phyloP scores from a whole-genome alignment of 1,139 yeast species.

The Blastobotrys capitulatus region DNA sequence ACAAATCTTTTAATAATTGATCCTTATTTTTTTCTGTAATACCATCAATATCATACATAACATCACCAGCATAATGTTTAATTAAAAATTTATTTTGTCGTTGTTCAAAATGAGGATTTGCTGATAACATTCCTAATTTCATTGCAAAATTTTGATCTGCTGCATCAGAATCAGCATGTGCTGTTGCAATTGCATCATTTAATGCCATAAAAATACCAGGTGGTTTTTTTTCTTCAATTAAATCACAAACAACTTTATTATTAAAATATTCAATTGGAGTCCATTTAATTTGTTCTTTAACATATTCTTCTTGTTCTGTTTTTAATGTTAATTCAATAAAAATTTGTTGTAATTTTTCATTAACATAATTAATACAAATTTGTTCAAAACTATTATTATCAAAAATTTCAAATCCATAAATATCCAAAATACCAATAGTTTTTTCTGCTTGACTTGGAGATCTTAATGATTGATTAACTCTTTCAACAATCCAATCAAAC shows the following conservation, averaged over 20 bases:
- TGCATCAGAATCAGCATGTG: slow-evolving; percentile 95
- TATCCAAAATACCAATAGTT: slow-evolving; percentile 92
- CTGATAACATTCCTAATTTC: slow-evolving; percentile 76
- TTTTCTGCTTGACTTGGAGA: slow-evolving; percentile 49
- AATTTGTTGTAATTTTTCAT: slow-evolving; percentile 95
- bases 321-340: slow-evolving; percentile 92
- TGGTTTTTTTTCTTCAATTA: slow-evolving; percentile 90
- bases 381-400: slow-evolving; percentile 97
- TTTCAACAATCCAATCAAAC: slow-evolving; percentile 96
- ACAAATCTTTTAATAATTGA: slow-evolving; percentile 80
- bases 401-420: slow-evolving; percentile 96
- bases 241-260: slow-evolving; percentile 93
- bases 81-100: slow-evolving; percentile 84
- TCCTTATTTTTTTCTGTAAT: slow-evolving; percentile 99
- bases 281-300: slow-evolving; percentile 94
- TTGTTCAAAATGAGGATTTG: slow-evolving; percentile 83
- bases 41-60: slow-evolving; percentile 79
- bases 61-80: slow-evolving; percentile 98
- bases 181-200: slow-evolving; percentile 96
- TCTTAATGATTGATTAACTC: slow-evolving; percentile 74
- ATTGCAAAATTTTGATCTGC: slow-evolving; percentile 97
- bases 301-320: slow-evolving; percentile 97
- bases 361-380: slow-evolving; percentile 93
- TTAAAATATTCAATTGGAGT: slow-evolving; percentile 96
- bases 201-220: slow-evolving; percentile 96